Percentiles rank a stretch among this genome's conserved stretches.
Evolutionary conservation across 2,329 filamentous ascomycete species (phyloP).

Genomic region (Calonectria naviculata): DNA sequence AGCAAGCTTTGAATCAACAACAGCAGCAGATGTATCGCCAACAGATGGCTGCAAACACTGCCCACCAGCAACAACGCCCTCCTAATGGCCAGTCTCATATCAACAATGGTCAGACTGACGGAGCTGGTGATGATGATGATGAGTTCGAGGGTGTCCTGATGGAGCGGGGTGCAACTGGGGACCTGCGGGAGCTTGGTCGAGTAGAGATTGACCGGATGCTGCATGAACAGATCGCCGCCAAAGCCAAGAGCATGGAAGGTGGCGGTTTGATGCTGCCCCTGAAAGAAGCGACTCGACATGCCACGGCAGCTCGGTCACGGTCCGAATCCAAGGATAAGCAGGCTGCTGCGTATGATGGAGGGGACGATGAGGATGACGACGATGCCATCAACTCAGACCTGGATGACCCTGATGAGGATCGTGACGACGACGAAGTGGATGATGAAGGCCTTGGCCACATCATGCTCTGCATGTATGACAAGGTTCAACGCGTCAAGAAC

Average conservation of each 20-base stretch:
- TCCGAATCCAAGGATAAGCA: conserved; percentile 44
- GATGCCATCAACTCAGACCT: conserved; percentile 99
- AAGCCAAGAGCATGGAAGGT: conserved; percentile 77
- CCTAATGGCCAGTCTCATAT: conserved; percentile 43
- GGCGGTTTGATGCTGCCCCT: conserved; percentile 82
- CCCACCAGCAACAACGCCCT: conserved; percentile 48
- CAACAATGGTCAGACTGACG: conserved; percentile 75
- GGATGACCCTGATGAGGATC: conserved; percentile 90
- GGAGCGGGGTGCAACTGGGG: conserved; percentile 64
- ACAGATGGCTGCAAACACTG: conserved; percentile 36
- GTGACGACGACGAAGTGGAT: conserved; percentile 86
- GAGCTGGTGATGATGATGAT: conserved; percentile 68
- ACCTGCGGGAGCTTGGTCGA: conserved; percentile 66
- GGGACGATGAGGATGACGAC: conserved; percentile 78
- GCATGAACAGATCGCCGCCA: conserved; percentile 73
- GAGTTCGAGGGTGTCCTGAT: conserved; percentile 70
- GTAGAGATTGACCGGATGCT: conserved; percentile 76
- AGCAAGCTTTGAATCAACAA: conserved; percentile 37
- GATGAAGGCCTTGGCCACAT: conserved; percentile 87
- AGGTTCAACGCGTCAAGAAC: conserved; percentile 99
- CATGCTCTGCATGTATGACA: conserved; percentile 99
- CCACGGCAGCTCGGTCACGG: conserved; percentile 26
- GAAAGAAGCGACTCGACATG: conserved; percentile 60
- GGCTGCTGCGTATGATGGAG: conserved; percentile 69
- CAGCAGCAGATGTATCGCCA: conserved; percentile 49